Conservation (phyloP, 2,329 filamentous ascomycete genomes). For the Monosporascus sp. region DNA sequence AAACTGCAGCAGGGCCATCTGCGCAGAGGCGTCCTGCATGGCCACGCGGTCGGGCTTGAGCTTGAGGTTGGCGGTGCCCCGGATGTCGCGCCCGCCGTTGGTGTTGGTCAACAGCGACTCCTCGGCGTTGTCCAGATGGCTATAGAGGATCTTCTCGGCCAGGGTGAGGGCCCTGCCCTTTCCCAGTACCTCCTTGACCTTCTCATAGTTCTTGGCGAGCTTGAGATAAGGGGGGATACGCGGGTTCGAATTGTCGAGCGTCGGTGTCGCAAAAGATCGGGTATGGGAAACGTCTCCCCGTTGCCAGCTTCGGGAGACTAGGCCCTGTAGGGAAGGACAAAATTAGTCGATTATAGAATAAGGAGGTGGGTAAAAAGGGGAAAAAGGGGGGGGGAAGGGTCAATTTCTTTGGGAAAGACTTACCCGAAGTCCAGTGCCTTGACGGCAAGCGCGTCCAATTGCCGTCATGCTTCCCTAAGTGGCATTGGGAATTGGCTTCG, state of each 20-base stretch:
- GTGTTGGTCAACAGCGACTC: slow-evolving; percentile 81
- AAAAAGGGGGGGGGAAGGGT: background rate
- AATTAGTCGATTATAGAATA: slow-evolving; percentile 1
- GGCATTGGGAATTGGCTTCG: slow-evolving; percentile 21
- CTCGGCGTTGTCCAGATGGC: slow-evolving; percentile 84
- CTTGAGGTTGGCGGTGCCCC: slow-evolving; percentile 87
- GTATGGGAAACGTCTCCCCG: slow-evolving; percentile 14
- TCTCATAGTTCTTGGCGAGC: slow-evolving; percentile 54
- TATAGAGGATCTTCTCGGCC: slow-evolving; percentile 97
- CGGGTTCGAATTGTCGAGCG: slow-evolving; percentile 29
- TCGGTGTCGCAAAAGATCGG: slow-evolving; percentile 27
- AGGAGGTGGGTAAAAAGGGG: background rate
- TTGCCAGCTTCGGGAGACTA: slow-evolving; percentile 17
- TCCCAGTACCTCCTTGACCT: slow-evolving; percentile 53
- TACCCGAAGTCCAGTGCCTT: slow-evolving; percentile 25
- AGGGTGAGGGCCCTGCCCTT: slow-evolving; percentile 63
- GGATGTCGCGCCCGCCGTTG: slow-evolving; percentile 75
- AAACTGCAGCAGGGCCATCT: slow-evolving; percentile 98
- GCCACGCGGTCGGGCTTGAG: slow-evolving; percentile 96
- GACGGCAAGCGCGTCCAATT: slow-evolving; percentile 25
- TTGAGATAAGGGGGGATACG: slow-evolving; percentile 66
- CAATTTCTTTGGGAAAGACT: slow-evolving; percentile 1
- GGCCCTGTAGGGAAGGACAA: slow-evolving; percentile 14
- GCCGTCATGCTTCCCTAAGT: slow-evolving; percentile 25
- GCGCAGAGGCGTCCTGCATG: slow-evolving; percentile 98